phyloP scores from a whole-genome alignment of 352 stramenopile species.

The Globisporangium acanthophoron region DNA sequence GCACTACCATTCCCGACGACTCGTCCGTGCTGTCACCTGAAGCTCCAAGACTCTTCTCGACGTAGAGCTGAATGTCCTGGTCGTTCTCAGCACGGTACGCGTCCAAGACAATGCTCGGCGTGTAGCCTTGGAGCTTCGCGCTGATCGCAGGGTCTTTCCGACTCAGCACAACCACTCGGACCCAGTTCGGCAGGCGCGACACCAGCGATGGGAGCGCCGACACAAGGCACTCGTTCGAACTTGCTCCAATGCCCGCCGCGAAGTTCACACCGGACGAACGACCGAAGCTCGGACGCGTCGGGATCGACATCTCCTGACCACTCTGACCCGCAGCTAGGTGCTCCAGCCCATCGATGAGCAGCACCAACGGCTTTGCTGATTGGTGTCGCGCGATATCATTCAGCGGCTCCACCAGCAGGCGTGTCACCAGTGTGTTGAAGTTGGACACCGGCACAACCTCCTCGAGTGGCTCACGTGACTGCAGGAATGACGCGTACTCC shows the following conservation, averaged over 20 bases:
- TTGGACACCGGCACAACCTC: constrained; percentile 73
- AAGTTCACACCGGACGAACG: constrained; percentile 8
- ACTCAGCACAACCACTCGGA: constrained; percentile 58
- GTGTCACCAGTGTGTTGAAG: constrained; percentile 41
- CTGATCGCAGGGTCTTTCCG: constrained; percentile 55
- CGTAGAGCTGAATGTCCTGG: constrained; percentile 33
- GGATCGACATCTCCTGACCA: constrained; percentile 2
- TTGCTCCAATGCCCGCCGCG: neutral
- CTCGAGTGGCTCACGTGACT: constrained; percentile 63
- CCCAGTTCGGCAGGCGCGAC: constrained; percentile 52
- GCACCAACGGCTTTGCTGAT: constrained; percentile 45
- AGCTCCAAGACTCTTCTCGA: constrained; percentile 16
- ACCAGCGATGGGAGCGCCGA: constrained; percentile 45
- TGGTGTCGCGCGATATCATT: constrained; percentile 52
- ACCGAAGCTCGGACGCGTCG: constrained; percentile 5
- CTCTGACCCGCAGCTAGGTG: constrained; percentile 13
- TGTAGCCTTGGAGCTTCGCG: constrained; percentile 51
- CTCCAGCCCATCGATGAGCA: constrained; percentile 67
- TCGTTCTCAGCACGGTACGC: constrained; percentile 40
- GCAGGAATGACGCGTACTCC: constrained; percentile 59
- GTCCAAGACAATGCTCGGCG: constrained; percentile 39
- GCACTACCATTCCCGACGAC: neutral
- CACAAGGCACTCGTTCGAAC: constrained; percentile 52
- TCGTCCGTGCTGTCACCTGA: neutral
- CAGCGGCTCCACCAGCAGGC: constrained; percentile 55